Conservation (phyloP, 148 eudicot genomes). For the Camellia japonica region DNA sequence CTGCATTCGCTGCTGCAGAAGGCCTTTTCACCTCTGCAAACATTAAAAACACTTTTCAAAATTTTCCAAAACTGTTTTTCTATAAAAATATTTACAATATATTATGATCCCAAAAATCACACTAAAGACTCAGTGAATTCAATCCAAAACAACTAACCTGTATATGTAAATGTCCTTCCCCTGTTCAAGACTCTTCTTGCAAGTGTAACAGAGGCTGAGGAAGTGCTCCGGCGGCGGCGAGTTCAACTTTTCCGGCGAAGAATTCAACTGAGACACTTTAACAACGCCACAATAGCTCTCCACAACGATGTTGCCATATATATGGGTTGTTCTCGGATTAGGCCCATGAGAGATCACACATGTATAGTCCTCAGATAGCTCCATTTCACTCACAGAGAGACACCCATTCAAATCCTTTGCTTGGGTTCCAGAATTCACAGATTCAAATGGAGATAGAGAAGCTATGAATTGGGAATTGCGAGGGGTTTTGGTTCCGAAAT, state of each 20-base stretch:
- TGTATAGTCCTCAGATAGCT: constrained; percentile 85
- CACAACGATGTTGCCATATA: constrained; percentile 71
- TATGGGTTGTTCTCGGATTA: constrained; percentile 78
- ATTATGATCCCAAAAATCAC: too few species aligned
- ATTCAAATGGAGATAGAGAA: constrained; percentile 11
- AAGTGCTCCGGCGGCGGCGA: constrained; percentile 34
- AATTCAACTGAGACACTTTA: constrained; percentile 20
- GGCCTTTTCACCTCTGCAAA: constrained; percentile 78
- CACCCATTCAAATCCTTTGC: neutral
- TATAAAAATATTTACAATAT: too few species aligned
- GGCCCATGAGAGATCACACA: constrained; percentile 90
- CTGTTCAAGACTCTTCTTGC: constrained; percentile 63
- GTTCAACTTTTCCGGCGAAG: constrained; percentile 16
- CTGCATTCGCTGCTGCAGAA: constrained; percentile 90
- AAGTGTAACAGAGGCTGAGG: constrained; percentile 66
- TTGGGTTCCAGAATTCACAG: neutral
- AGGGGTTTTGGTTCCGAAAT: constrained; percentile 63
- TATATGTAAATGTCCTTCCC: constrained; percentile 81
- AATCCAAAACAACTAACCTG: constrained; percentile 40
- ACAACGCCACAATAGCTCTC: constrained; percentile 54
- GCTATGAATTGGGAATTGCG: constrained; percentile 23
- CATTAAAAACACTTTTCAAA: neutral
- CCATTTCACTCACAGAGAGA: constrained; percentile 63
- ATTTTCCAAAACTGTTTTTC: too few species aligned
- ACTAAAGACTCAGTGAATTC: neutral